Evolutionary conservation across 1,284 basidiomycete genomes (phyloP).

Genomic region (Marasmius oreades): DNA sequence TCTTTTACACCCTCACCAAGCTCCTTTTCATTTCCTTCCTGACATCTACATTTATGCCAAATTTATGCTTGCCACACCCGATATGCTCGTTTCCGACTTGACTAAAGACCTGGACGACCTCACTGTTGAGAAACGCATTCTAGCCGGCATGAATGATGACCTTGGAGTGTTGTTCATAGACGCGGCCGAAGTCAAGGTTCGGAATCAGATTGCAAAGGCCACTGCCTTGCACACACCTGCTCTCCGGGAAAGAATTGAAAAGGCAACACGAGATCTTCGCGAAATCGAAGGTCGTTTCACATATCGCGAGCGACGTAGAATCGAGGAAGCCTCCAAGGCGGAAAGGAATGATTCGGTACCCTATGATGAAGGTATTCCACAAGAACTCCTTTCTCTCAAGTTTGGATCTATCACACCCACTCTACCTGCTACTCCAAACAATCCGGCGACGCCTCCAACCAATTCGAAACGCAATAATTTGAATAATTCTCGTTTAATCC

Average conservation of each 20-base stretch:
- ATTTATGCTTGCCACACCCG: conserved; percentile 94
- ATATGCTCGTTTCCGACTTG: conserved; percentile 75
- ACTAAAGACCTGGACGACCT: conserved; percentile 75
- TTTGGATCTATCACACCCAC: conserved; percentile 18
- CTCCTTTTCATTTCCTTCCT: conserved; percentile 94
- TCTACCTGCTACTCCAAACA: conserved; percentile 20
- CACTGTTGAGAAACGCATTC: conserved; percentile 58
- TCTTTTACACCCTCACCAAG: conserved; percentile 84
- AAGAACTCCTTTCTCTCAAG: conserved; percentile 49
- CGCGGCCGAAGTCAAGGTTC: conserved; percentile 73
- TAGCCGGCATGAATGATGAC: conserved; percentile 67
- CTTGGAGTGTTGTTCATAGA: conserved; percentile 81
- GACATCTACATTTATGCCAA: conserved; percentile 88
- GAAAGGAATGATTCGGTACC: conserved; percentile 23
- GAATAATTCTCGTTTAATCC: conserved; percentile 28
- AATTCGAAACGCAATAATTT: conserved; percentile 23
- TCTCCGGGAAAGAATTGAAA: conserved; percentile 56
- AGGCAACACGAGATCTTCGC: conserved; percentile 54
- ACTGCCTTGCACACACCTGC: conserved; percentile 64
- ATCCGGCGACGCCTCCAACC: conserved; percentile 17
- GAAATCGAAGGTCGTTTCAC: conserved; percentile 46
- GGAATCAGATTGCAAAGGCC: conserved; percentile 76
- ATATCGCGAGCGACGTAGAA: conserved; percentile 33
- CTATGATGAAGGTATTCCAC: conserved; percentile 37
- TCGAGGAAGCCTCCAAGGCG: conserved; percentile 22